Percentiles rank a stretch among this genome's conserved stretches.
Conservation (phyloP, 1,284 basidiomycete species). For the Pterula multifida region DNA sequence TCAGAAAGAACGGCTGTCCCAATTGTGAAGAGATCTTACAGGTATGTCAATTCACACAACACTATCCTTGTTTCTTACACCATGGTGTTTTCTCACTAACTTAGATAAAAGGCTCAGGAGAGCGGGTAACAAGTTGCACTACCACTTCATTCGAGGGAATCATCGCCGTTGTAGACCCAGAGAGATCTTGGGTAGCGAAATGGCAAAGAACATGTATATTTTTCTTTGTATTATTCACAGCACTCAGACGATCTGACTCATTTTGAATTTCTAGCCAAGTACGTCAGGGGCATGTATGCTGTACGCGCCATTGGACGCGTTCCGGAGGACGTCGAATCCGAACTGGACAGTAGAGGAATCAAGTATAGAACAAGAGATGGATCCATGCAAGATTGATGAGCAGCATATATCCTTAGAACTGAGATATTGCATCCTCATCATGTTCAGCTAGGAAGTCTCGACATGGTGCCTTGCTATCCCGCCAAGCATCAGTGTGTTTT, state of each 20-base stretch:
- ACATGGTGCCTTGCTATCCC: too few species aligned
- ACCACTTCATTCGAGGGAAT: slow-evolving; percentile 93
- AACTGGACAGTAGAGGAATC: slow-evolving; percentile 63
- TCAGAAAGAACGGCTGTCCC: slow-evolving; percentile 80
- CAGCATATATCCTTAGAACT: too few species aligned
- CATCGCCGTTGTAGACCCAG: slow-evolving; percentile 81
- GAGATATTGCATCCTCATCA: too few species aligned
- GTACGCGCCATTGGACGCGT: slow-evolving; percentile 79
- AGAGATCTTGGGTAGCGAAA: slow-evolving; percentile 88
- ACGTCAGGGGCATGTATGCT: slow-evolving; percentile 80
- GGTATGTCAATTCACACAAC: slow-evolving; percentile 29
- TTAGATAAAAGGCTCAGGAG: slow-evolving; percentile 23
- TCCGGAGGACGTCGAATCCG: slow-evolving; percentile 76
- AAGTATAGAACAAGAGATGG: slow-evolving; percentile 73
- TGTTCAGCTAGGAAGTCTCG: too few species aligned
- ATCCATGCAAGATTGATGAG: slow-evolving; percentile 57
- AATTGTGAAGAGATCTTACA: slow-evolving; percentile 96
- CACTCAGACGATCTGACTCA: not conserved
- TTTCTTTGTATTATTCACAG: slow-evolving; percentile 1
- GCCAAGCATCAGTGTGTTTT: too few species aligned
- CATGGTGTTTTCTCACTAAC: not conserved
- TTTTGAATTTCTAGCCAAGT: slow-evolving; percentile 48
- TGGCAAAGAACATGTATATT: slow-evolving; percentile 86
- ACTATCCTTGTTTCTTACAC: not conserved
- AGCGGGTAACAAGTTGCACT: slow-evolving; percentile 80